Conservation (phyloP, 169 alveolate genomes). For the Eimeria mitis region DNA sequence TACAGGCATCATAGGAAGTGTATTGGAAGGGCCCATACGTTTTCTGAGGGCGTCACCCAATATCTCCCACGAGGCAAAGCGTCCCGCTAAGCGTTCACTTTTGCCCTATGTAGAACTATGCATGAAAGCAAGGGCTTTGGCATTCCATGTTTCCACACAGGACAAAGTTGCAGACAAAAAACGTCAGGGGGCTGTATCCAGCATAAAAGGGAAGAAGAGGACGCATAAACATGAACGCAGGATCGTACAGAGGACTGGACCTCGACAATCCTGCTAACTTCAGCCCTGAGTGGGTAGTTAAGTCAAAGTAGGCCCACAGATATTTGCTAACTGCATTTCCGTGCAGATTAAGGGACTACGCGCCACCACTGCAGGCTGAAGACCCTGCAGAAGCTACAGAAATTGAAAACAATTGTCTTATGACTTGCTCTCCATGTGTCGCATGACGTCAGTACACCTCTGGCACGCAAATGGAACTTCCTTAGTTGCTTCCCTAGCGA, state of each 20-base stretch:
- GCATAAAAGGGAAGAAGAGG: not conserved
- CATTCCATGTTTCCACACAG: not conserved
- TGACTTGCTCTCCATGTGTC: not conserved
- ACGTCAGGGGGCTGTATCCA: not conserved
- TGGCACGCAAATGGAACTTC: constrained; percentile 40
- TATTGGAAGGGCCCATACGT: not conserved
- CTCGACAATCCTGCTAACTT: not conserved
- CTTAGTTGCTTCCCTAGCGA: not conserved
- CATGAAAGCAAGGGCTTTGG: not conserved
- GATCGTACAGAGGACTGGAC: not conserved
- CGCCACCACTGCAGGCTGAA: not conserved
- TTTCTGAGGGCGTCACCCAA: not conserved
- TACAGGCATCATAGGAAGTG: too few species aligned
- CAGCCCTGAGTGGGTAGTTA: not conserved
- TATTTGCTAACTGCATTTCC: not conserved
- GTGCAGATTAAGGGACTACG: not conserved
- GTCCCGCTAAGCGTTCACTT: not conserved
- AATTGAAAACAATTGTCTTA: not conserved
- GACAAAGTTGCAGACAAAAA: not conserved
- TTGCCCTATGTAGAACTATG: not conserved
- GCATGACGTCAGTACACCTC: constrained; percentile 58
- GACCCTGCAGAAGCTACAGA: not conserved
- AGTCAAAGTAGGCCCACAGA: not conserved
- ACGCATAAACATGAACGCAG: too few species aligned
- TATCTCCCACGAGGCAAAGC: not conserved